phyloP scores from a whole-genome alignment of 805 yeast genomes.

The Debaryomyces castellii region DNA sequence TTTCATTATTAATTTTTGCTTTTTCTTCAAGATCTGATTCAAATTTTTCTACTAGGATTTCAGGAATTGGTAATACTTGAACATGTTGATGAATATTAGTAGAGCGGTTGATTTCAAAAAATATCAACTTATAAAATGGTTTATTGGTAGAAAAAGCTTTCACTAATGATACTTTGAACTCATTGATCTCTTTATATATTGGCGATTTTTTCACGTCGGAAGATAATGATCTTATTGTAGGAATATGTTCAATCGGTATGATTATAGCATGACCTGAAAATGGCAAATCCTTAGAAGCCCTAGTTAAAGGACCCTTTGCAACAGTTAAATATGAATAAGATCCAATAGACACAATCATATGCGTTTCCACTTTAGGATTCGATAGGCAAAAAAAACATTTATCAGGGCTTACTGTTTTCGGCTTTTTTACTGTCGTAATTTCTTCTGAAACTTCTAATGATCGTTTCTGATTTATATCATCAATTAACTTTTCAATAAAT shows the following conservation, averaged over 20 bases:
- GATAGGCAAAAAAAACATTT: conserved; percentile 82
- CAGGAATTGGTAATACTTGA: conserved; percentile 73
- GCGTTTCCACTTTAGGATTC: conserved; percentile 73
- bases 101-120: conserved; percentile 67
- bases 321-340: conserved; percentile 64
- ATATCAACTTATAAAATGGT: conserved; percentile 51
- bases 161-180: conserved; percentile 49
- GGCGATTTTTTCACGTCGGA: conserved; percentile 29
- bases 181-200: conserved; percentile 39
- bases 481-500: conserved; percentile 10
- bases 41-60: conserved; percentile 42
- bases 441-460: conserved; percentile 11
- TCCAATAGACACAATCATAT: conserved; percentile 79
- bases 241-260: conserved; percentile 73
- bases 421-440: conserved; percentile 23
- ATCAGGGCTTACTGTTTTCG: conserved; percentile 51
- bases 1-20: conserved; percentile 45
- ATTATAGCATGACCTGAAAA: conserved; percentile 83
- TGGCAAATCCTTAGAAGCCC: conserved; percentile 44
- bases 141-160: conserved; percentile 42
- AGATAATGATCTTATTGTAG: conserved; percentile 30
- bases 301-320: conserved; percentile 83
- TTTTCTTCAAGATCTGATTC: conserved; percentile 46
- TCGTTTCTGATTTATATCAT: conserved; percentile 4
- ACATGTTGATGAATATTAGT: conserved; percentile 72